Base-by-base conservation (phyloP, 148 eudicot genomes). In the Chenopodium suecicum region DNA sequence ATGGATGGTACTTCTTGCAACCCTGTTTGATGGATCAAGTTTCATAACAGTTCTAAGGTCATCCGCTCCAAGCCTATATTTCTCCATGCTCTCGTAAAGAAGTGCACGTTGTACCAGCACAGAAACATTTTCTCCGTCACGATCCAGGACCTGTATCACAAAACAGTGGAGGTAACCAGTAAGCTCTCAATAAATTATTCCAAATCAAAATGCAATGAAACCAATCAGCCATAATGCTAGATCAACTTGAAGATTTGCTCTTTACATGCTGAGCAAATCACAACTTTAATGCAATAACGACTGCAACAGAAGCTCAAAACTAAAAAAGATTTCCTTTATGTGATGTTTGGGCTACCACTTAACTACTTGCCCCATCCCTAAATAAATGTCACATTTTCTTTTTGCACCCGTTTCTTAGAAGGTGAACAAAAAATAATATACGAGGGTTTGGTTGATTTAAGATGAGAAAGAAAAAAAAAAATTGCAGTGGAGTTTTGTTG, bases 1-100 rank as follows among this genome's bases (percentile, higher is more conserved):
- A 68, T 95, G 99, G 75, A 95, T 90, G 73, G 99, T 95, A 70
- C 98, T 93, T 84, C 94, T 87, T 9, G 99, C 99, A 82, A 95
- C 92, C 84, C 97, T 90, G 88, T 95, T 95, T 25, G 84, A 87
- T 52, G 99, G 99, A 84, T 95, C 98, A 72, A 95, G 82, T 78
- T 92, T 95, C 99, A 95, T 93, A 11, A 94, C 98, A 7, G 94
- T 94, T 86, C 98, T 91, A 4, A 95, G 93, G 84, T 95, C 99
- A 71, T 95, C 93, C 14, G 99, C 99, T 73, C 99, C 99, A 50
- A 95, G 98, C 80, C 89, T 92, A 83, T 95, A 95, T 78, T 95
- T 95, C 79, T 95, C 99, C 97, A 94, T 95, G 84, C 99, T 95
- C 88, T 95, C 98, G 19, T 95, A 95, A 83, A 95, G 84, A 66